A percentile compares a stretch with the other conserved stretches of the same genome.
These are phyloP conservation scores for Gamarada debralockiae DNA, from an alignment of 495 filamentous ascomycete genomes.

Conservation along the genomic window DNA sequence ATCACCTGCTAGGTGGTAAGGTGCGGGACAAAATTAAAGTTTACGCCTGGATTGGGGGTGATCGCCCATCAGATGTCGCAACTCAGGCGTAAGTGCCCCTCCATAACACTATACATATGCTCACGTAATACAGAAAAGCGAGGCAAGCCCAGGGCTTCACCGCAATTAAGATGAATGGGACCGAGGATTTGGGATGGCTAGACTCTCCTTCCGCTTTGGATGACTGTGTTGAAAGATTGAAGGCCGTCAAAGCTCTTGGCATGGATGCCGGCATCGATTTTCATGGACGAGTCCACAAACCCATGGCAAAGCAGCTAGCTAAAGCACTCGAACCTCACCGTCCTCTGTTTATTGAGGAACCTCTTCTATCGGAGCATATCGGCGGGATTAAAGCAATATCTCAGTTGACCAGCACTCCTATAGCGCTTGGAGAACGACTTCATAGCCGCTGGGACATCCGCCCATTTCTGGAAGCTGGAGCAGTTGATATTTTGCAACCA, in stretches of 20 bases:
- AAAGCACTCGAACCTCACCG: conserved; percentile 64
- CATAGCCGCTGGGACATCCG: conserved; percentile 75
- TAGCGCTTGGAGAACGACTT: conserved; percentile 73
- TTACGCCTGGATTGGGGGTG: conserved; percentile 86
- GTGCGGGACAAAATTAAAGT: conserved; percentile 71
- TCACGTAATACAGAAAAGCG: conserved; percentile 37
- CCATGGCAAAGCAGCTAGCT: conserved; percentile 77
- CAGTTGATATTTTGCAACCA: conserved; percentile 72
- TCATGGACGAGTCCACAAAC: conserved; percentile 74
- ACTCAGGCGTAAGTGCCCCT: conserved; percentile 48
- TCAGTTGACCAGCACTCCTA: conserved; percentile 57
- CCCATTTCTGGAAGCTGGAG: conserved; percentile 63
- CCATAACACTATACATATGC: neutral
- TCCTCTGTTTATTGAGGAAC: conserved; percentile 81
- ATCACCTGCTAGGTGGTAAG: conserved; percentile 72
- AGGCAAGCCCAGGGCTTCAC: conserved; percentile 69
- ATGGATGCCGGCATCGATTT: conserved; percentile 75
- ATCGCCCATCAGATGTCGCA: conserved; percentile 69
- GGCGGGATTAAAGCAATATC: conserved; percentile 65
- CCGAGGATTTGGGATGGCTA: conserved; percentile 74
- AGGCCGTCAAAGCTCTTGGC: conserved; percentile 64
- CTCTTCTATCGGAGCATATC: conserved; percentile 66
- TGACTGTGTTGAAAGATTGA: conserved; percentile 63
- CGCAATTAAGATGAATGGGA: conserved; percentile 79
- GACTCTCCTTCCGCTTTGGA: conserved; percentile 65